Evolutionary conservation across 148 eudicot species (phyloP), one percentile per base, ranked within the genome.

Genomic region (Camellia japonica): DNA sequence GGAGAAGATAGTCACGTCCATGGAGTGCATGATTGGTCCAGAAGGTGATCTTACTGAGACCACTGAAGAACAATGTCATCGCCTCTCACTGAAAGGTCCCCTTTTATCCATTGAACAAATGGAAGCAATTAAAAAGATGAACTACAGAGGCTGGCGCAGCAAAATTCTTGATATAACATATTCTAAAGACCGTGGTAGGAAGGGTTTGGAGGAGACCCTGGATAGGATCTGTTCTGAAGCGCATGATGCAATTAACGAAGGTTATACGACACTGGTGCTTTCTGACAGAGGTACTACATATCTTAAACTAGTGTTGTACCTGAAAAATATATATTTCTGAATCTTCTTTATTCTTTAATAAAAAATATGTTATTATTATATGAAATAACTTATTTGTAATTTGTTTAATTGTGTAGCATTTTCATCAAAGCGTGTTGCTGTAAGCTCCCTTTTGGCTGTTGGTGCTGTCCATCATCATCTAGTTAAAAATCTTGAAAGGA

Each of bases 41-140:
- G 99, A 97, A 84, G 99, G 99, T 20, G 99, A 97, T 87, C 97
- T 97, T 42, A 97, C 98, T 11, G 99, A 97, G 87, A 91, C 95
- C 30, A 92, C 99, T 6, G 99, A 94, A 84, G 94, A 84, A 75
- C 99, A 97, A 83, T 94, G 98, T 59, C 95, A 94, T 63, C 99
- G 99, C 64, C 92, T 97, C 30, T 97, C 99, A 8, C 86, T 97
- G 23, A 97, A 94, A 88, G 99, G 97, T 14, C 96, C 99, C 79
- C 93, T 97, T 60, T 76, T 97, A 23, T 79, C 98, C n/a, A 90
- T 89, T 44, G 94, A 94, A 74, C 91, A 97, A 81, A 94, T 91
- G 94, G 98, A 97, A 85, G 97, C 99, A 60, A 82, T 97, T 83
- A 97, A 97, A 82, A 97, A 86, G 76, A 94, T 97, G 99, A 86